Evolutionary conservation across 176 grass and related monocot species (phyloP), one percentile per base, ranked within the genome.

Genomic region (Ampelocalamus luodianensis): DNA sequence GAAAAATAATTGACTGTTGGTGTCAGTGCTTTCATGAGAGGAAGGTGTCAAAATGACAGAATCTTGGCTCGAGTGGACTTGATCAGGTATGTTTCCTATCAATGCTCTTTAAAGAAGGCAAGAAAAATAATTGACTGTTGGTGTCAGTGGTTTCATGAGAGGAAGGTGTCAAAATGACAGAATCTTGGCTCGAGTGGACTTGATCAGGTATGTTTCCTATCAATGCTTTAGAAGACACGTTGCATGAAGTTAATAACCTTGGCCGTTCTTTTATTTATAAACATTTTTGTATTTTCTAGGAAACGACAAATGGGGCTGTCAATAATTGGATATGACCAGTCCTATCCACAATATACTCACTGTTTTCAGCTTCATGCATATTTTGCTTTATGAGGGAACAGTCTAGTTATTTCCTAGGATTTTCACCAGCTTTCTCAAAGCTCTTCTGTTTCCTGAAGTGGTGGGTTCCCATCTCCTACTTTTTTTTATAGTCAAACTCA

Each of bases 381-480:
- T 65, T 86, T 79, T 67, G 13, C 22, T 86, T 58, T 78, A 61
- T n/a, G 29, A 82, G 75, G 7, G 26, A 76, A 79, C 12, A 53
- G 27, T 74, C 18, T 78, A 58, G 46, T 74, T 60, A 72, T 74
- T 80, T 86, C 83, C 69, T 58, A 64, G 42, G 50, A 48, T 59
- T 27, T 51, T 10, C 44, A 78, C 32, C 42, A 36, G 66, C 49
- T 77, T 79, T 37, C 56, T 72, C n/a, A 70, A 72, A 72, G 79
- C 16, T 73, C 45, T 40, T 73, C 16, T 83, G 49, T 64, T 83
- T 78, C 58, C 59, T 63, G 20, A 55, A 65, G 88, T 78, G 48
- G 48, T 59, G 76, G 73, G 59, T 87, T 90, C 48, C 58, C 27
- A 24, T 64, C 77, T 55, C 53, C 43, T 89, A 81, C 48, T 50